Percentiles rank a stretch among this genome's conserved stretches.
These are phyloP conservation scores for Aspergillus eucalypticola DNA, from an alignment of 2,329 filamentous ascomycete species.

Conservation along the genomic window DNA sequence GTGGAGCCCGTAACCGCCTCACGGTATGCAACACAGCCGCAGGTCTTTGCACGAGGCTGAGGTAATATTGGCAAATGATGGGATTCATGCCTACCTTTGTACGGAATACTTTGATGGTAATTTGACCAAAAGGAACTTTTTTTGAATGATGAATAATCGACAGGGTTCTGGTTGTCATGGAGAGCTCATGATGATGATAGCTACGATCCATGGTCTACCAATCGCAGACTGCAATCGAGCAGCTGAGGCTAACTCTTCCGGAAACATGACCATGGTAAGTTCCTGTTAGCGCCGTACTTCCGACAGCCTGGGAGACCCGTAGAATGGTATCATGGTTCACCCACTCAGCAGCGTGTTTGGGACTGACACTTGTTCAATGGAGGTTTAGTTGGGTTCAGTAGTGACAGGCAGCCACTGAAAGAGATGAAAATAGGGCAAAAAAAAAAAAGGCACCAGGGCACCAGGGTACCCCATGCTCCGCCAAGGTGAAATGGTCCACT, in stretches of 20 bases:
- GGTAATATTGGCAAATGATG: neutral
- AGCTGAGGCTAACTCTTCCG: neutral
- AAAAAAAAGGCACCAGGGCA: neutral
- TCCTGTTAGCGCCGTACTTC: neutral
- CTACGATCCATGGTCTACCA: neutral
- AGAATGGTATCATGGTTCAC: neutral
- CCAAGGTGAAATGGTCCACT: neutral
- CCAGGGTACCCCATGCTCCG: slow-evolving; percentile 5
- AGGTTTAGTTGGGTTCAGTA: neutral
- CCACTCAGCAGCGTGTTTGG: neutral
- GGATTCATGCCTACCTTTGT: neutral
- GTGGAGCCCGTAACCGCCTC: slow-evolving; percentile 18
- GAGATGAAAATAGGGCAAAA: neutral
- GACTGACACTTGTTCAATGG: slow-evolving; percentile 1
- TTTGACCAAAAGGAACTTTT: neutral
- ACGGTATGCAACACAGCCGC: slow-evolving; percentile 14
- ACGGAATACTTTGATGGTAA: neutral
- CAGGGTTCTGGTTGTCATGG: neutral
- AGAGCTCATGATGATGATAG: slow-evolving; percentile 5
- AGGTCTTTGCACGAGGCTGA: slow-evolving; percentile 1
- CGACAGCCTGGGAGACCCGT: neutral
- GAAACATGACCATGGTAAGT: neutral
- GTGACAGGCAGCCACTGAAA: neutral
- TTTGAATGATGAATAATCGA: neutral
- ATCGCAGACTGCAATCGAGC: neutral